phyloP scores from a whole-genome alignment of 805 yeast genomes.

The Starmerella apis region DNA sequence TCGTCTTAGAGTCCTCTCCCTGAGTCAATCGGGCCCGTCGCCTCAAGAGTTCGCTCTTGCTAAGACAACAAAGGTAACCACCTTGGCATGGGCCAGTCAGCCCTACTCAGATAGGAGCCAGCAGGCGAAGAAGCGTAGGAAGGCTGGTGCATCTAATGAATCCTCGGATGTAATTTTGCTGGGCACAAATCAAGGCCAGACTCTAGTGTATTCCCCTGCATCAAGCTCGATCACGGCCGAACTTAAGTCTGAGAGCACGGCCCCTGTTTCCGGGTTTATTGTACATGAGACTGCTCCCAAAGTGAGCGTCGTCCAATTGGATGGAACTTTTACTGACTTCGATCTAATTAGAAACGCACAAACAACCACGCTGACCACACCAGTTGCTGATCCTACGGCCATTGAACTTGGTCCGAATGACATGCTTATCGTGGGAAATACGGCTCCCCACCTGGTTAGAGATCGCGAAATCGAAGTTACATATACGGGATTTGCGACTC shows the following conservation, averaged over 20 bases:
- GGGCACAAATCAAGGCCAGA: conserved; percentile 55
- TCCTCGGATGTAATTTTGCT: conserved; percentile 39
- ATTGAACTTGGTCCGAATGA: background rate
- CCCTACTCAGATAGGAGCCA: conserved; percentile 8
- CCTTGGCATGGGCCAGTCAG: conserved; percentile 40
- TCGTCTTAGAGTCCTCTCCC: conserved; percentile 42
- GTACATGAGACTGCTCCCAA: background rate
- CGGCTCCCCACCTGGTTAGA: conserved; percentile 49
- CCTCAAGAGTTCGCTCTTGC: conserved; percentile 43
- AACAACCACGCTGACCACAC: conserved; percentile 25
- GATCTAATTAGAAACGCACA: conserved; percentile 40
- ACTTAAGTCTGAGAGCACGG: conserved; percentile 11
- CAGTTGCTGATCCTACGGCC: conserved; percentile 10
- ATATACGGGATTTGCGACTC: conserved; percentile 69
- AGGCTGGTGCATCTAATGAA: conserved; percentile 5
- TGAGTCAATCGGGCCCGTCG: conserved; percentile 37
- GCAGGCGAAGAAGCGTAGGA: conserved; percentile 25
- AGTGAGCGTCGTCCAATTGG: conserved; percentile 17
- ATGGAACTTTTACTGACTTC: conserved; percentile 46
- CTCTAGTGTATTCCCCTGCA: conserved; percentile 58
- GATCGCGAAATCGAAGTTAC: conserved; percentile 37
- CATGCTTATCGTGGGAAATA: conserved; percentile 50
- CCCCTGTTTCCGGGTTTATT: conserved; percentile 6
- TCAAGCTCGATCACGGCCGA: conserved; percentile 46
- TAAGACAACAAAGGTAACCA: conserved; percentile 41